Evolutionary conservation across 306 rosid genomes (phyloP), one percentile per base, ranked within the genome.

Genomic region (Pterocarpus macrocarpus): DNA sequence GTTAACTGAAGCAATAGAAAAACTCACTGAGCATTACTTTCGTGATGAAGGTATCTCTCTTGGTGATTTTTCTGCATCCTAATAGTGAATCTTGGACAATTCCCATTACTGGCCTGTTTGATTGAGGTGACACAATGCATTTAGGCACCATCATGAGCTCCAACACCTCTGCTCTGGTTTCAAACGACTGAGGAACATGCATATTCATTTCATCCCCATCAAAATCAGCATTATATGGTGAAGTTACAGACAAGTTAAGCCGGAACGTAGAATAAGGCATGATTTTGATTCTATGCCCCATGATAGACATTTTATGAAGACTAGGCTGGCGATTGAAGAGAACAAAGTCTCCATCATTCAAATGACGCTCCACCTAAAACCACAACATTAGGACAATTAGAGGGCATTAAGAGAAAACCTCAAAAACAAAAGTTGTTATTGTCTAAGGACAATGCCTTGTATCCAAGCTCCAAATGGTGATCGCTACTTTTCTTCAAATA

Each of bases 61-160:
- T 95, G 1, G 99, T 95, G 84, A 95, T 90, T 85, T 95, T 95
- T 69, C 99, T 89, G 87, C 99, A 93, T 53, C 99, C 99, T 56
- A 95, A 75, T 52, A 95, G 89, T 2, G 99, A 82, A 82, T 95
- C 99, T 81, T 95, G 99, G 82, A 95, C 99, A 45, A 95, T 95
- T 83, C 99, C 99, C 99, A 95, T 95, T 4, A 95, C 99, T 17
- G 99, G 99, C 68, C 99, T 88, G 86, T 95, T 95, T 43, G 99
- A 33, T 65, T 95, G 99, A 81, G 99, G 99, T 5, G 99, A 95
- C 38, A 95, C 99, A 55, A 95, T 93, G 89, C 99, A 95, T 89
- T 93, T 95, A 50, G 99, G 99, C 78, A 95, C 99, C 99, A 95
- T 90, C 99, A 95, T 95, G 81, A 95, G 97, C 90, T 95, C 98